phyloP scores from a whole-genome alignment of 2,329 filamentous ascomycete species.

The Cytospora mali region DNA sequence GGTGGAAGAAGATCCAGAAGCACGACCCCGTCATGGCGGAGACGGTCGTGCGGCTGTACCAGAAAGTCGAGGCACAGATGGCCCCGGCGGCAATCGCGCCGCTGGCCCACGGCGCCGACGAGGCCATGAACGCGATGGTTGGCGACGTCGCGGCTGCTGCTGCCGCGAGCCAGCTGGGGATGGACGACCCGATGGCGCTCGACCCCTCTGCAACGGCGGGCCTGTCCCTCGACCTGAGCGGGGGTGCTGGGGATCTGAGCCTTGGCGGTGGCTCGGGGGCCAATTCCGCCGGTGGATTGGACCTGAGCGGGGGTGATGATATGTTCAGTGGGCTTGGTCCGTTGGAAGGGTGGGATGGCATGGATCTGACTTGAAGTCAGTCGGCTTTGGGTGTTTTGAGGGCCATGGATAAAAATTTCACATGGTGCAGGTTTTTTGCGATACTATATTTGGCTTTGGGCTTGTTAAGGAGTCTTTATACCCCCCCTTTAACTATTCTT shows the following conservation, averaged over 20 bases:
- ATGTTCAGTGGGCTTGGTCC: constrained; percentile 43
- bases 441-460: neutral
- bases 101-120: constrained; percentile 32
- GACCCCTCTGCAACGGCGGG: constrained; percentile 41
- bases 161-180: constrained; percentile 29
- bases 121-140: constrained; percentile 40
- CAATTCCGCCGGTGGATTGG: constrained; percentile 42
- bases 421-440: neutral
- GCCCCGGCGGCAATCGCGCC: constrained; percentile 32
- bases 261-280: constrained; percentile 39
- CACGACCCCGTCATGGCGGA: constrained; percentile 62
- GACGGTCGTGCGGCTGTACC: constrained; percentile 62
- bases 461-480: neutral
- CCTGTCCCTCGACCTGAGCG: constrained; percentile 50
- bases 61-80: constrained; percentile 68
- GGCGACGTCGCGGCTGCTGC: constrained; percentile 44
- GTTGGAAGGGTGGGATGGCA: constrained; percentile 39
- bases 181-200: constrained; percentile 38
- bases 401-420: too few relatives aligned
- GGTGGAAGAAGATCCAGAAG: constrained; percentile 58
- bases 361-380: constrained; percentile 30
- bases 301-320: constrained; percentile 45
- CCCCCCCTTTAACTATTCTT: neutral
- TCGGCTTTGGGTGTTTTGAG: neutral
- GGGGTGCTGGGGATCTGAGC: constrained; percentile 42